Evolutionary conservation across 1,284 basidiomycete genomes (phyloP).

Genomic region (Sporisorium graminicola): DNA sequence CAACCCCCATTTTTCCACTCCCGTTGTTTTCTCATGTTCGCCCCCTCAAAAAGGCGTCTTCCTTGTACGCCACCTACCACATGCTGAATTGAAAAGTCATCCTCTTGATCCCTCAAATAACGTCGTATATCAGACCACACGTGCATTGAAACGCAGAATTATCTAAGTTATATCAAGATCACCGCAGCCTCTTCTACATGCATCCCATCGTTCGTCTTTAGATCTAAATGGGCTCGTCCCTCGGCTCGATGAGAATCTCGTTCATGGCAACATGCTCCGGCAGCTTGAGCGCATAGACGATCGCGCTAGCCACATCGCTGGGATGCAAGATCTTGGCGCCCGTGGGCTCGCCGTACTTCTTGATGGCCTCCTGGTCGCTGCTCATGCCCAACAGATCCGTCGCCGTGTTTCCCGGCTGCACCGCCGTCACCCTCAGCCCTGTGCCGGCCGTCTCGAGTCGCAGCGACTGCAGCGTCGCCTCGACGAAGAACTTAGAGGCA

Average conservation of each 20-base stretch:
- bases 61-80: too few species aligned
- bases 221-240: slow-evolving; percentile 58
- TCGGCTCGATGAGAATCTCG: slow-evolving; percentile 61
- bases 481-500: slow-evolving; percentile 68
- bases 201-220: neutral
- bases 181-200: neutral
- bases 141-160: too few species aligned
- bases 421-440: slow-evolving; percentile 61
- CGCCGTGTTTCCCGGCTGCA: slow-evolving; percentile 66
- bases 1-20: too few species aligned
- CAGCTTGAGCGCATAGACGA: slow-evolving; percentile 64
- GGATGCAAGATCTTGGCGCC: slow-evolving; percentile 67
- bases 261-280: slow-evolving; percentile 67
- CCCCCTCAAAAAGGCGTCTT: too few species aligned
- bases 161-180: too few species aligned
- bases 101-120: too few species aligned
- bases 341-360: slow-evolving; percentile 65
- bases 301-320: slow-evolving; percentile 62
- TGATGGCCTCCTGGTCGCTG: slow-evolving; percentile 63
- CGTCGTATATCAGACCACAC: too few species aligned
- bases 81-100: too few species aligned
- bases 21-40: too few species aligned
- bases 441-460: slow-evolving; percentile 65
- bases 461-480: slow-evolving; percentile 65
- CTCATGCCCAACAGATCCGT: slow-evolving; percentile 67